These are phyloP conservation scores for Colletotrichum horii DNA, from an alignment of 2,329 filamentous ascomycete species.

Conservation along the genomic window DNA sequence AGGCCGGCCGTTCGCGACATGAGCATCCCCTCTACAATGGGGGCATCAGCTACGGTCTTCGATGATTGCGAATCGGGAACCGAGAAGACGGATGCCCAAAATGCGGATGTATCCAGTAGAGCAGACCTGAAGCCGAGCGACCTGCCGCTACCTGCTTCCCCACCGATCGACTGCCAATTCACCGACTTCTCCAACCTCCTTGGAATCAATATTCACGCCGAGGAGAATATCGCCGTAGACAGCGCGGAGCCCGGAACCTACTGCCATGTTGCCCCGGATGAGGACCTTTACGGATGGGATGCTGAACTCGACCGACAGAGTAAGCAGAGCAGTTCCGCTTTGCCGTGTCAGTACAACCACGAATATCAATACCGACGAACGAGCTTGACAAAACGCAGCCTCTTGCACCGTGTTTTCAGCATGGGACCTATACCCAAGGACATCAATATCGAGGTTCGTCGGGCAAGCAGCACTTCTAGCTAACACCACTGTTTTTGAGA, in stretches of 20 bases:
- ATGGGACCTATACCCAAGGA: constrained; percentile 21
- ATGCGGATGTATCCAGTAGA: neutral
- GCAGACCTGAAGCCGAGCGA: neutral
- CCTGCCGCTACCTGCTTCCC: neutral
- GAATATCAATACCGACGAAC: constrained; percentile 31
- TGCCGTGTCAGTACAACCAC: constrained; percentile 7
- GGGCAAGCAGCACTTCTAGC: constrained; percentile 18
- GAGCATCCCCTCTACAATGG: neutral
- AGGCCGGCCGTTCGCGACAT: constrained; percentile 23
- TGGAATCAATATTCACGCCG: constrained; percentile 32
- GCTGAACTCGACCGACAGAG: constrained; percentile 46
- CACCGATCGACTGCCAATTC: constrained; percentile 19
- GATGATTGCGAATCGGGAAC: neutral
- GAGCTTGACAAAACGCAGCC: constrained; percentile 33
- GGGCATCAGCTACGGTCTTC: neutral
- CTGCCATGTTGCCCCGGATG: constrained; percentile 30
- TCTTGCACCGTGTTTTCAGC: constrained; percentile 46
- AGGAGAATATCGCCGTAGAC: constrained; percentile 28
- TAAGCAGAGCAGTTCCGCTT: neutral
- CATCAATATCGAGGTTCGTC: neutral
- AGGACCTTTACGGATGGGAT: constrained; percentile 61
- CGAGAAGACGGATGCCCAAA: neutral
- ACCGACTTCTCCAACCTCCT: constrained; percentile 45
- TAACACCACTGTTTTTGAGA: neutral
- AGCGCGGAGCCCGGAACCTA: constrained; percentile 33